Percentiles rank a stretch among this genome's conserved stretches.
Evolutionary conservation across 768 basidiomycete genomes (phyloP).

Genomic region (Hypsizygus marmoreus): DNA sequence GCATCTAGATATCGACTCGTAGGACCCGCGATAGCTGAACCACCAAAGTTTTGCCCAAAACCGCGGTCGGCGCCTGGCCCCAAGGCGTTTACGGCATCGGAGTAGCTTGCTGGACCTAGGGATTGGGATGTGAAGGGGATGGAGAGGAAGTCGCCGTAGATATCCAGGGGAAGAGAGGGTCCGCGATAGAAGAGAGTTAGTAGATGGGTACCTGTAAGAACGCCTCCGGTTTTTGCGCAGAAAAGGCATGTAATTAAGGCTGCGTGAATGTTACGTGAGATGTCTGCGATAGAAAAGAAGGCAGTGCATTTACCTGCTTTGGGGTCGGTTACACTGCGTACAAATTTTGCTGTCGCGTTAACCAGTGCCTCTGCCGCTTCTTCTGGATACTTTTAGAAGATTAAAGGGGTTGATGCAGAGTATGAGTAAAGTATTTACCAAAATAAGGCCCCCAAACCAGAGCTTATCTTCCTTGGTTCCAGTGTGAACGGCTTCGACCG

Average conservation of each 20-base stretch:
- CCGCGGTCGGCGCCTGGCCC: conserved; percentile 30
- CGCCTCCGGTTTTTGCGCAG: not conserved
- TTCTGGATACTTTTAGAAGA: conserved; percentile 31
- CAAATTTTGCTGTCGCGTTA: conserved; percentile 37
- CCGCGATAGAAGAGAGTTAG: conserved; percentile 39
- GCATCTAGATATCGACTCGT: conserved; percentile 31
- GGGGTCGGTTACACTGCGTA: conserved; percentile 36
- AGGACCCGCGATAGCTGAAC: conserved; percentile 34
- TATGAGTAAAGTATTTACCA: conserved; percentile 24
- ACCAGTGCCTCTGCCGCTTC: conserved; percentile 39
- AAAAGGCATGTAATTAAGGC: conserved; percentile 3
- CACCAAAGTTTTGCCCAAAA: conserved; percentile 37
- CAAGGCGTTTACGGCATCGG: conserved; percentile 33
- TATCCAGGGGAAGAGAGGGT: conserved; percentile 28
- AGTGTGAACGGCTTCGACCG: conserved; percentile 39
- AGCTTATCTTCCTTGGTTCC: conserved; percentile 37
- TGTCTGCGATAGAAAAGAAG: not conserved
- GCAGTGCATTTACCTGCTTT: conserved; percentile 34
- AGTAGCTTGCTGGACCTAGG: conserved; percentile 36
- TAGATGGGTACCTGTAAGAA: conserved; percentile 18
- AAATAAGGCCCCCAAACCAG: conserved; percentile 40
- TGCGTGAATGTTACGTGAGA: conserved; percentile 14
- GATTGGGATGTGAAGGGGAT: conserved; percentile 30
- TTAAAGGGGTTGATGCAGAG: not conserved
- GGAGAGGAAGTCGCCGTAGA: conserved; percentile 42